Evolutionary conservation across 257 asterid genomes (phyloP).

Genomic region (Paulownia fortunei): DNA sequence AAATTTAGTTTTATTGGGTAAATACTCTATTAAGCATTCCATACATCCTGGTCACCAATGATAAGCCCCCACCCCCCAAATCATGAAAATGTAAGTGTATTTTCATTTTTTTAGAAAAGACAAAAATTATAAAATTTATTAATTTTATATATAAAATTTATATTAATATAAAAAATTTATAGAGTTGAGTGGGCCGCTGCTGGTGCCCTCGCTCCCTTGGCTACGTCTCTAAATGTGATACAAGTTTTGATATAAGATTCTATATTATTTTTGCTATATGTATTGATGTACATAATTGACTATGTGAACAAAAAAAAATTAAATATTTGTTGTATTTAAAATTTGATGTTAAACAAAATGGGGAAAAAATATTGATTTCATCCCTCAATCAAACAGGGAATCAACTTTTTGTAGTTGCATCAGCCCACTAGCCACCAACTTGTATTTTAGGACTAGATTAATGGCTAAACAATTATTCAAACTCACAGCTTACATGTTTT

Average conservation of each 20-base stretch:
- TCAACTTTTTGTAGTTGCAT: constrained; percentile 22
- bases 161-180: too few species aligned
- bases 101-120: too few species aligned
- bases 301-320: not conserved
- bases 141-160: too few species aligned
- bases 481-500: constrained; percentile 8
- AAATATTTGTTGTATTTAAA: not conserved
- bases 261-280: too few species aligned
- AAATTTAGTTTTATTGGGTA: constrained; percentile 27
- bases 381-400: constrained; percentile 21
- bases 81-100: too few species aligned
- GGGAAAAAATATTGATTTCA: not conserved
- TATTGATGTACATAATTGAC: not conserved
- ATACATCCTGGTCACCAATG: not conserved
- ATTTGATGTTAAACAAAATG: not conserved
- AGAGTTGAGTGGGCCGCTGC: too few species aligned
- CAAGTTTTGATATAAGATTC: too few species aligned
- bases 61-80: not conserved
- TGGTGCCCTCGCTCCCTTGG: too few species aligned
- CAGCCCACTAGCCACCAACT: constrained; percentile 21
- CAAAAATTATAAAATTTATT: too few species aligned
- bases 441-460: constrained; percentile 18
- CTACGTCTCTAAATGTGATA: too few species aligned
- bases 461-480: constrained; percentile 5
- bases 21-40: constrained; percentile 9